These are phyloP conservation scores for Croton laevigatus DNA, from an alignment of 441 rosid species.

Conservation along the genomic window DNA sequence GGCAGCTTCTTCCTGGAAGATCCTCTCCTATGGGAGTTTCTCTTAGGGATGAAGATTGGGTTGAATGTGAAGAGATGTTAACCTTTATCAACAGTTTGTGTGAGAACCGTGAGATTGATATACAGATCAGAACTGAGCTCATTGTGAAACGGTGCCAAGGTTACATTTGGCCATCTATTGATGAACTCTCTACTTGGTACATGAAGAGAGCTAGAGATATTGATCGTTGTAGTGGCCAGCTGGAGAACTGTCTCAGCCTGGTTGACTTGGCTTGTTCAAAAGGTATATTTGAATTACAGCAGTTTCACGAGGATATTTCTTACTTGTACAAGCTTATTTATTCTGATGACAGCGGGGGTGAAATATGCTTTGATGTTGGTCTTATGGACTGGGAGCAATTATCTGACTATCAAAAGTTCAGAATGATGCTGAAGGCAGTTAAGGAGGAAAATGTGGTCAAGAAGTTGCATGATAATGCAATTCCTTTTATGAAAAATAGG, in stretches of 20 bases:
- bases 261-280: slow-evolving; percentile 75
- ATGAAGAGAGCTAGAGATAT: slow-evolving; percentile 84
- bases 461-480: slow-evolving; percentile 60
- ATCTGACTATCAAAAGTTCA: slow-evolving; percentile 87
- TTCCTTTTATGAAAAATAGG: slow-evolving; percentile 76
- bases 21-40: slow-evolving; percentile 61
- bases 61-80: slow-evolving; percentile 87
- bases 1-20: slow-evolving; percentile 93
- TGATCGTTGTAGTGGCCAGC: slow-evolving; percentile 86
- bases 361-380: slow-evolving; percentile 52
- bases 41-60: slow-evolving; percentile 98
- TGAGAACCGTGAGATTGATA: slow-evolving; percentile 42
- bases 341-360: slow-evolving; percentile 51
- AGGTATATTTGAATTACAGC: slow-evolving; percentile 70
- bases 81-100: slow-evolving; percentile 54
- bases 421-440: slow-evolving; percentile 67
- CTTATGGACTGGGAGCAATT: slow-evolving; percentile 79
- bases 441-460: slow-evolving; percentile 62
- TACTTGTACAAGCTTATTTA: slow-evolving; percentile 79
- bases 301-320: slow-evolving; percentile 70
- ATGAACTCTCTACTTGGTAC: slow-evolving; percentile 76
- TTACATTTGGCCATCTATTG: slow-evolving; percentile 69
- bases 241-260: slow-evolving; percentile 80
- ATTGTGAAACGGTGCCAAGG: slow-evolving; percentile 59
- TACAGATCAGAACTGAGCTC: slow-evolving; percentile 74